Conservation (phyloP, 352 stramenopile species). For the Phytophthora agathidicida region DNA sequence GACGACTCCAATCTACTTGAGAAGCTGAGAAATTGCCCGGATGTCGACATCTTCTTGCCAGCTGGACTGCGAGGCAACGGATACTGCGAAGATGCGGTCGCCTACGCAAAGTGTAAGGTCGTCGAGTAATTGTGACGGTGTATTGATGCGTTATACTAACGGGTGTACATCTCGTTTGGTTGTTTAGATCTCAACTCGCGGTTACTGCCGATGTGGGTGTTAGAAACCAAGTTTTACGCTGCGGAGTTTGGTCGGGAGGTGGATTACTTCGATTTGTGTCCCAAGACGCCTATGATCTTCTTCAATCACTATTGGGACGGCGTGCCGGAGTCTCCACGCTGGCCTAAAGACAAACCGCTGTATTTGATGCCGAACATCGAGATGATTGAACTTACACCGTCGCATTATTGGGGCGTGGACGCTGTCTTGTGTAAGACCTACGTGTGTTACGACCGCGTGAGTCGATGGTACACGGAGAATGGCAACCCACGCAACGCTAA, state of each 20-base stretch:
- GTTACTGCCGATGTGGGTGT: constrained; percentile 48
- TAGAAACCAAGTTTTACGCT: constrained; percentile 35
- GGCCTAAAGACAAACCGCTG: constrained; percentile 42
- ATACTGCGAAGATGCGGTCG: constrained; percentile 74
- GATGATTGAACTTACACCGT: constrained; percentile 48
- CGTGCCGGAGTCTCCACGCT: constrained; percentile 23
- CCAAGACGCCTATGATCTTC: constrained; percentile 48
- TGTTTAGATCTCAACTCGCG: constrained; percentile 39
- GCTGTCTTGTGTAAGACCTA: constrained; percentile 57
- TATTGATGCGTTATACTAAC: neutral
- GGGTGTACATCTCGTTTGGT: neutral
- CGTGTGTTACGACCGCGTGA: constrained; percentile 42
- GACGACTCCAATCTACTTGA: constrained; percentile 44
- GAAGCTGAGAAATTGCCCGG: constrained; percentile 49
- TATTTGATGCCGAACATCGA: constrained; percentile 59
- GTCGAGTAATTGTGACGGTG: neutral
- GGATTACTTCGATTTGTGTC: constrained; percentile 57
- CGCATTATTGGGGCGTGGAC: constrained; percentile 43
- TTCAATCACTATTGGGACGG: constrained; percentile 64
- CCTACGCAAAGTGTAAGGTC: constrained; percentile 71
- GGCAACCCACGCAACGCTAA: constrained; percentile 43
- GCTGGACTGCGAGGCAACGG: constrained; percentile 49
- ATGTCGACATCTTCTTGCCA: constrained; percentile 72
- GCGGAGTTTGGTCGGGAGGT: constrained; percentile 11
- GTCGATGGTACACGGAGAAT: constrained; percentile 45